Evolutionary conservation across 768 basidiomycete species (phyloP), one percentile per base, ranked within the genome.

Genomic region (Lactarius quietus): DNA sequence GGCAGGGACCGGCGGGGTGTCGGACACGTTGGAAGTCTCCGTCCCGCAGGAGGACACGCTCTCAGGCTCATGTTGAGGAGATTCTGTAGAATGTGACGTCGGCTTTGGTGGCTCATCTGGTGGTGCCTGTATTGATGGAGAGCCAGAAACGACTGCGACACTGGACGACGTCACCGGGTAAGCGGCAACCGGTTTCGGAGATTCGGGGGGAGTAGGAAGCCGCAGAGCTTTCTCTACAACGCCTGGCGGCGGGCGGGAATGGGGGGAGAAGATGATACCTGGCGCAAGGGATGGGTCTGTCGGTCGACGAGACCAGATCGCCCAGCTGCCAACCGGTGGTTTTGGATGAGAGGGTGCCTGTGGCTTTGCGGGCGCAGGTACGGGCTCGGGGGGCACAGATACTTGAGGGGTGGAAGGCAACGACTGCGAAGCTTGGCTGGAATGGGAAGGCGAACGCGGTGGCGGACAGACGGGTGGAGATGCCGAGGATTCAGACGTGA

Each of bases 241-340:
- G 60, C 84, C 76, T 2, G 77, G 78, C 33, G 90, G 89, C 4
- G 90, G 90, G 41, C 80, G 78, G 3, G 88, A 86, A 26, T 71
- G 75, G 0, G 85, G 81, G 1, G 89, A 89, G 31, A 92, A 87
- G 68, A 91, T 89, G 63, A 91, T 83, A 4, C 85, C 83, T 1
- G 88, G 88, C 0, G 89, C 90, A 53, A 75, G 73, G 3, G 82
- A 76, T 0, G 90, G 90, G 72, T 90, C 77, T 3, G 79, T 75
- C 0, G 90, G 90, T 29, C 88, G 83, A n/a, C 82, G 82, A 0
- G 89, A 88, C 88, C 88, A 91, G 41, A 92, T 83, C 6, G 84
- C 87, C 76, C 84, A 90, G 41, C 76, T 76, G 9, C 61, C 61
- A 38, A 58, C 38, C 33, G 59, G 48, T 12, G 62, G 59, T n/a